A percentile compares a stretch with the other conserved stretches of the same genome.
Evolutionary conservation across 805 yeast species (phyloP).

Genomic region (Yamadazyma sp.): DNA sequence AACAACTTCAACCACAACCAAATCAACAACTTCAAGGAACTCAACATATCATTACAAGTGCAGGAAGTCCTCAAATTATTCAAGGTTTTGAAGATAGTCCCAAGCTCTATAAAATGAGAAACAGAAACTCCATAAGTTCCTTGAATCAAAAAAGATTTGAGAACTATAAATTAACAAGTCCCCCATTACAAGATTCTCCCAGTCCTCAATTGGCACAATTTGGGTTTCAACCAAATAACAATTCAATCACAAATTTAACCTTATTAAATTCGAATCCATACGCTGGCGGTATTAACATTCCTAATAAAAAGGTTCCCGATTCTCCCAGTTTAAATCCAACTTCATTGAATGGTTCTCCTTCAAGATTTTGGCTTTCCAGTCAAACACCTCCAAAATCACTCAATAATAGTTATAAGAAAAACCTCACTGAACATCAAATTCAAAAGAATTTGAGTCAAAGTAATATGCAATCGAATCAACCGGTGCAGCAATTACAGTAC

Average conservation of each 20-base stretch:
- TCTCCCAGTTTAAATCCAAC: conserved; percentile 53
- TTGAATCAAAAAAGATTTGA: conserved; percentile 31
- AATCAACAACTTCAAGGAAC: neutral
- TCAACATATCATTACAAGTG: too few relatives aligned
- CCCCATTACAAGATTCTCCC: conserved; percentile 19
- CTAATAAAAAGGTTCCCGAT: too few relatives aligned
- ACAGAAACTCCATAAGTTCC: conserved; percentile 21
- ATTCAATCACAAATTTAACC: too few relatives aligned
- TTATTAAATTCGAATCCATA: too few relatives aligned
- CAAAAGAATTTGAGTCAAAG: too few relatives aligned
- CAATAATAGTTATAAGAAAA: conserved; percentile 19
- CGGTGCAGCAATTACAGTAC: too few relatives aligned
- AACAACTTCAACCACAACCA: conserved; percentile 3
- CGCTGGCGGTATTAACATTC: too few relatives aligned
- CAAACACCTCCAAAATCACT: conserved; percentile 49
- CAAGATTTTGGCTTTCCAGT: conserved; percentile 50
- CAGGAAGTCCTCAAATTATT: too few relatives aligned
- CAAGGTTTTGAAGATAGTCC: too few relatives aligned
- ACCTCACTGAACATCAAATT: conserved; percentile 18
- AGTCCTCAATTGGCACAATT: conserved; percentile 1
- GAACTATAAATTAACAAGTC: conserved; percentile 33
- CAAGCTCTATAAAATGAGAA: conserved; percentile 11
- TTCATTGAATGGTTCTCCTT: conserved; percentile 53
- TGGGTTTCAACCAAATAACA: too few relatives aligned
- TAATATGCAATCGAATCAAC: too few relatives aligned